Evolutionary conservation across 805 yeast species (phyloP), one percentile per base, ranked within the genome.

Genomic region (Ogataea glucozyma): DNA sequence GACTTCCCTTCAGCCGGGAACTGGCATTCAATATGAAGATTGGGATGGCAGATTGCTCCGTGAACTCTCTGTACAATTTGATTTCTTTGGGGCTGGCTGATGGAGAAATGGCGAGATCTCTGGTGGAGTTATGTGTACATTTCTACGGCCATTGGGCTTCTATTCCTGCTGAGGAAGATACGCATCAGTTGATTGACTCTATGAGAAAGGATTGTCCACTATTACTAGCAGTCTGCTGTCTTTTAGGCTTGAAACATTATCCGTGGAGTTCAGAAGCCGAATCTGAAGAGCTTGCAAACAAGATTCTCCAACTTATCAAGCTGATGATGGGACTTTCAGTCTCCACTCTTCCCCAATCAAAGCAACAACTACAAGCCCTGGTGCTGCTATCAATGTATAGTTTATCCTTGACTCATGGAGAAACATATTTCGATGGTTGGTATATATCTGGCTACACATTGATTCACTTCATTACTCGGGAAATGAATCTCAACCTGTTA

Each of bases 121-220:
- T 83, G 31, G 63, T 83, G 48, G 67, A 66, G 35, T 71, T 70
- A 40, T 82, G 81, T 54, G 65, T 79, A 31, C 69, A 76, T 26
- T 72, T 75, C 49, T 84, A 79, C 54, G 85, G 86, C 11, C 69
- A 82, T 16, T 84, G 90, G 90, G 80, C 82, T 2, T 75, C 83
- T 39, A 72, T 83, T 35, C 83, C 85, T 0, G 66, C 66, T n/a
- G 66, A 62, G 10, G 49, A 73, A 26, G 55, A 76, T 7, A 67
- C 78, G 0, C 70, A 64, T 14, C 66, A 61, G 19, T 62, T 82
- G 17, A 66, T 81, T 4, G 72, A 69, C 4, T 60, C 71, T 11
- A 70, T 83, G 29, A 58, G 78, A 31, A 47, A 59, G 10, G 68
- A 73, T 16, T 75, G 83, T 6, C 76, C 88, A 1, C 63, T 85